phyloP scores from a whole-genome alignment of 176 grass and related monocot species.

The Cymbopogon citratus region DNA sequence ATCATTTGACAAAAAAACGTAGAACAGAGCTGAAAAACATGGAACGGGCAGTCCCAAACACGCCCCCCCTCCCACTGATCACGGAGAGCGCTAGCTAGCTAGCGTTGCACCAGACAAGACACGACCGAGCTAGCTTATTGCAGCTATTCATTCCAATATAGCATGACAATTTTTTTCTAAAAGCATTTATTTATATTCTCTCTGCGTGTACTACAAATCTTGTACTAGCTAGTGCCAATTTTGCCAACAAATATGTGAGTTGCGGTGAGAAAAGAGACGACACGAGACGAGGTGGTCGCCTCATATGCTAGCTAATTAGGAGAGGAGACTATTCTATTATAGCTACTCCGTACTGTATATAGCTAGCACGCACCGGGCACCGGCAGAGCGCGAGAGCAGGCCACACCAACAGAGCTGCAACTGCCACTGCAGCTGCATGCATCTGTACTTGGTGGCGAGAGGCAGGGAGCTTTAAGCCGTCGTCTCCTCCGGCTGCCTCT shows the following conservation, averaged over 20 bases:
- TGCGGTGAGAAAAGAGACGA: neutral
- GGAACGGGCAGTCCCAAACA: too few relatives aligned
- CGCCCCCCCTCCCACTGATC: conserved; percentile 53
- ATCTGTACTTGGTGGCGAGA: conserved; percentile 49
- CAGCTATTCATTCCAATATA: neutral
- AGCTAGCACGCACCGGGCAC: too few relatives aligned
- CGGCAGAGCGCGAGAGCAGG: conserved; percentile 8
- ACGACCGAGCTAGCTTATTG: conserved; percentile 1
- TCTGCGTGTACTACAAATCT: conserved; percentile 18
- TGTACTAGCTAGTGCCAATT: conserved; percentile 16
- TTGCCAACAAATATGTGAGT: conserved; percentile 13
- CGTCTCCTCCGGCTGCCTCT: conserved; percentile 19
- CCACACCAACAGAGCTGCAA: conserved; percentile 40
- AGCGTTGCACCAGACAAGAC: conserved; percentile 20
- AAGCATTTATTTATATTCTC: neutral
- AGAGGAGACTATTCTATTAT: neutral
- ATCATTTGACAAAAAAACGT: too few relatives aligned
- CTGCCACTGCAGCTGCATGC: conserved; percentile 40
- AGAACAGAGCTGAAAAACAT: too few relatives aligned
- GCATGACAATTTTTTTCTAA: too few relatives aligned
- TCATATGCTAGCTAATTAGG: neutral
- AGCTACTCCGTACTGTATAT: too few relatives aligned
- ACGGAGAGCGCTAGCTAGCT: neutral
- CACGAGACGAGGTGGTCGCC: neutral
- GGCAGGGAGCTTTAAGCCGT: conserved; percentile 29